These are phyloP conservation scores for Verticillium longisporum DNA, from an alignment of 2,329 filamentous ascomycete genomes.

Conservation along the genomic window DNA sequence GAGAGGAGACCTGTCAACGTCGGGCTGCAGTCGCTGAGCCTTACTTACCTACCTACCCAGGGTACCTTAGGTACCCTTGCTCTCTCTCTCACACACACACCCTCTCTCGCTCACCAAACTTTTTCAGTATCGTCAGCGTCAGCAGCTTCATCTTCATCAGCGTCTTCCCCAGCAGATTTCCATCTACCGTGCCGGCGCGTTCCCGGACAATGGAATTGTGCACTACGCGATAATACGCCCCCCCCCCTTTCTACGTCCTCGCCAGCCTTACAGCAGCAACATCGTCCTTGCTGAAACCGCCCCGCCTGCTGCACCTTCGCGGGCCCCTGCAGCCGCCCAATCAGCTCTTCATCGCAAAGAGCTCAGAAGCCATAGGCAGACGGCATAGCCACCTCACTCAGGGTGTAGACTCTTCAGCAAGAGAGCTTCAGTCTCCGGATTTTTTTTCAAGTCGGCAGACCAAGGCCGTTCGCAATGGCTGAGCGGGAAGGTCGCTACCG, in stretches of 20 bases:
- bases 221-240: background rate
- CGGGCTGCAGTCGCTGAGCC: background rate
- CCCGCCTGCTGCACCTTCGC: background rate
- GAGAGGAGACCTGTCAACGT: background rate
- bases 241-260: background rate
- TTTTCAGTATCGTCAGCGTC: background rate
- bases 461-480: background rate
- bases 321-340: background rate
- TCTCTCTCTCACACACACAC: background rate
- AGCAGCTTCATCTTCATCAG: background rate
- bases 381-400: background rate
- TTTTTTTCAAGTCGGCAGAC: background rate
- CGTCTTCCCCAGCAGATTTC: background rate
- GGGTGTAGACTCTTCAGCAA: no score
- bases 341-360: background rate
- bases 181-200: background rate
- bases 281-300: background rate
- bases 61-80: no score
- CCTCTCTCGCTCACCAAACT: background rate
- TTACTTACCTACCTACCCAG: background rate
- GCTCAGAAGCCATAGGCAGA: background rate
- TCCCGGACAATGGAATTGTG: background rate
- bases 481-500: constrained; percentile 1
- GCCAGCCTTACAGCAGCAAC: background rate
- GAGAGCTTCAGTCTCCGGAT: background rate